A percentile compares a stretch with the other conserved stretches of the same genome.
phyloP scores from a whole-genome alignment of 768 basidiomycete species.

The Dacryopinax spathularia region DNA sequence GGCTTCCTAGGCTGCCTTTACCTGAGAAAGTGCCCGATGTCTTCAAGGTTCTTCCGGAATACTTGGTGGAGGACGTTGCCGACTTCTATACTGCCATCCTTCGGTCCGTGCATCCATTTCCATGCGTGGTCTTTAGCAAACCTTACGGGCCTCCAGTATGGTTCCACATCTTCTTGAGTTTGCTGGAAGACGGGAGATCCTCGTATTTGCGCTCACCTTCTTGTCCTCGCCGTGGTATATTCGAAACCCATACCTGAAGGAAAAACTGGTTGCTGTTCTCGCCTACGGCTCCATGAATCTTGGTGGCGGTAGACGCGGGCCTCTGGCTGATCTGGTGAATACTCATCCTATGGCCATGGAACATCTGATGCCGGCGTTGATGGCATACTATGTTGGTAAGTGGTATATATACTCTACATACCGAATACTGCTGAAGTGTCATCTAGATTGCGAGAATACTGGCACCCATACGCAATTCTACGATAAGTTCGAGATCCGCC shows the following conservation, averaged over 20 bases:
- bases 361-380: slow-evolving; percentile 79
- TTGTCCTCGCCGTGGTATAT: slow-evolving; percentile 91
- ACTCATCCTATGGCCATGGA: slow-evolving; percentile 71
- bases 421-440: slow-evolving; percentile 6
- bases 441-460: slow-evolving; percentile 89
- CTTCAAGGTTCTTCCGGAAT: slow-evolving; percentile 85
- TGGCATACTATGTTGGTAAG: slow-evolving; percentile 88
- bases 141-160: slow-evolving; percentile 26
- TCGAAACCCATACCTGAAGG: slow-evolving; percentile 95
- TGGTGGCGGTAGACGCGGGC: slow-evolving; percentile 49
- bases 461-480: slow-evolving; percentile 98
- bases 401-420: not conserved
- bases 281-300: slow-evolving; percentile 46
- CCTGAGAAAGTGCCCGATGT: slow-evolving; percentile 69
- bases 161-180: slow-evolving; percentile 70
- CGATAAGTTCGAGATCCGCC: slow-evolving; percentile 85
- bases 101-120: slow-evolving; percentile 36
- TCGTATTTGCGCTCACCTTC: slow-evolving; percentile 82
- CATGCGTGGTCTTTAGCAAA: not conserved
- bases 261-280: slow-evolving; percentile 76
- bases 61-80: slow-evolving; percentile 83
- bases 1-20: slow-evolving; percentile 54
- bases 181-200: slow-evolving; percentile 69
- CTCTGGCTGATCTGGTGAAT: slow-evolving; percentile 72
- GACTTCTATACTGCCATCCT: slow-evolving; percentile 77